Base-by-base conservation (phyloP, 257 asterid species). In the Ilex aquifolium region DNA sequence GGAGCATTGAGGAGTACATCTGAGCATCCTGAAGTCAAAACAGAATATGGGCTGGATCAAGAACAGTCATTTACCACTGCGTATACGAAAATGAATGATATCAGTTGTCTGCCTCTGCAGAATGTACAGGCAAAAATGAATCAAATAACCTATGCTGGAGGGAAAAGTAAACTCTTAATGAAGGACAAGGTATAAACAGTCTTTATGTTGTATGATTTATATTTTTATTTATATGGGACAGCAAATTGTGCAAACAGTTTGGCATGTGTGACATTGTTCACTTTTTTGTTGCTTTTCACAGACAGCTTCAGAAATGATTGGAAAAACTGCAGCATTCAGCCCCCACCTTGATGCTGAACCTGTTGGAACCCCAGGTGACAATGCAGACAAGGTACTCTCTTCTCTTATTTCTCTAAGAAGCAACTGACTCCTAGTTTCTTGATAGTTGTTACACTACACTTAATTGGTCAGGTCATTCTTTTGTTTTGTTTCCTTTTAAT, bases 41-140 rank as follows among this genome's bases (percentile, higher is more conserved):
- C 72, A 75, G 87, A 74, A 49, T 65, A 63, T 76, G 57, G 65
- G 77, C 81, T 75, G 66, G 84, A 78, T 68, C 77, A 72, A 54
- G 60, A 74, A 65, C 84, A 82, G 60, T 67, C 84, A 50, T 79
- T 70, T 48, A 17, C 69, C 57, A 63, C 80, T 59, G 83, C 67
- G 10, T 80, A 56, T 76, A 77, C 75, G 42, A 75, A 80, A 32
- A 57, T 66, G 62, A 79, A 71, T 5, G 76, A 71, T 67, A 67
- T 70, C 69, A 57, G 85, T 59, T 68, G 79, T 52, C 66, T 69
- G 69, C 68, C 70, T 68, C 63, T 79, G 14, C 79, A 61, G 68
- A 71, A 76, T 78, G 66, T 69, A 65, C 86, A 79, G 82, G 86
- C 93, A 80, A 82, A 85, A 79, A 51, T 67, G 66, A 76, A 71